Evolutionary conservation across 371 early-diverging fungal genomes (phyloP).

Genomic region (Actinomortierella wolfii): DNA sequence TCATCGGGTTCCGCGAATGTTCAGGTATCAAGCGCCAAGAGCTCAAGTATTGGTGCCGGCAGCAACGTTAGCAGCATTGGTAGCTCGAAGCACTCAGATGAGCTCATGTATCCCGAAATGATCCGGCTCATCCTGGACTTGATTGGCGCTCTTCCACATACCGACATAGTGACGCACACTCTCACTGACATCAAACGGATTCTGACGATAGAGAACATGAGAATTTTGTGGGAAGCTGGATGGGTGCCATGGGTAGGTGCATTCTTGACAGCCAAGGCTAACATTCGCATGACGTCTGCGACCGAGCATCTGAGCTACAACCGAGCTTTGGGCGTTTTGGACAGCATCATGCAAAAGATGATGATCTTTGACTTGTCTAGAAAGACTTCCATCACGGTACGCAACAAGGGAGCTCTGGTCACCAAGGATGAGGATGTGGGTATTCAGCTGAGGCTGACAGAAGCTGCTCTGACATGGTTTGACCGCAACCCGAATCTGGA

Average conservation of each 20-base stretch:
- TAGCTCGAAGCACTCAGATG: conserved; percentile 45
- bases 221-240: conserved; percentile 48
- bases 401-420: conserved; percentile 42
- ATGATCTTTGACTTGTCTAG: conserved; percentile 50
- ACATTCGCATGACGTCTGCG: conserved; percentile 38
- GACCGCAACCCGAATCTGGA: conserved; percentile 45
- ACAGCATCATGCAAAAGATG: conserved; percentile 50
- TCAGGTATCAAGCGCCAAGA: too few species aligned
- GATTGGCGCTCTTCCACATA: conserved; percentile 34
- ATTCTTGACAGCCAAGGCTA: conserved; percentile 38
- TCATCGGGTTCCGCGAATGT: too few species aligned
- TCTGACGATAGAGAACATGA: conserved; percentile 49
- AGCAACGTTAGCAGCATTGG: conserved; percentile 5
- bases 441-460: conserved; percentile 39
- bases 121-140: conserved; percentile 46
- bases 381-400: conserved; percentile 37
- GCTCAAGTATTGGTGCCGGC: background rate
- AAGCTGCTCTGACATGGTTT: conserved; percentile 41
- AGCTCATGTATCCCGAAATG: conserved; percentile 46
- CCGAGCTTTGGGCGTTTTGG: conserved; percentile 41
- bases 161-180: conserved; percentile 47
- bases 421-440: conserved; percentile 36
- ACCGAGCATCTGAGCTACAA: conserved; percentile 41
- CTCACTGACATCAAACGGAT: conserved; percentile 48
- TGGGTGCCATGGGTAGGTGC: conserved; percentile 48